Base-by-base conservation (phyloP, 2,329 filamentous ascomycete species). In the Fusarium pseudonygamai region DNA sequence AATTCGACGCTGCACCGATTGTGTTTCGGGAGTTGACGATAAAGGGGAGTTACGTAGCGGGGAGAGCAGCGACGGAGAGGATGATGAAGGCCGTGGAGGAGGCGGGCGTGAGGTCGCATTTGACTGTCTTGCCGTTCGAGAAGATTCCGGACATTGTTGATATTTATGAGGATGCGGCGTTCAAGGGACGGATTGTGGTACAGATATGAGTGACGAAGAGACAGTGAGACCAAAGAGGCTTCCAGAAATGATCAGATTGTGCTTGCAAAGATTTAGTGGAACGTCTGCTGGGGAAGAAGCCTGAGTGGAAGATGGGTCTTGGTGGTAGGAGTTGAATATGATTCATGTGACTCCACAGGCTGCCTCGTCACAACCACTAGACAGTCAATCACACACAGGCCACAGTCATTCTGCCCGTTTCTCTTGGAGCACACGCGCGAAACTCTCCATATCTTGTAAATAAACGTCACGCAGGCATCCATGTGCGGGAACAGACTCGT, bases 11-110 rank as follows among this genome's bases (percentile, higher is more conserved):
- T 15, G 50, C 64, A 11, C 50, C 64, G 2, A 42, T 67, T 26
- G 64, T 67, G 20, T 67, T 67, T 16, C 28, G 34, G n/a, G 61
- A 67, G 26, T n/a, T 67, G 12, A 43, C 50, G 11, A 66, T 67
- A 0, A 67, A 22, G 4, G 61, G 64, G 2, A 67, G 34, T 7
- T 67, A 67, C 3, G 64, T 67, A 2, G 64, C 64, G 5, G 37
- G 61, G 7, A 52, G 49, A 10, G 34, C 28, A 6, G 61, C 64
- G 22, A 50, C 45, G 6, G 64, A 60, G 14, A 59, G 64, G 26
- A 66, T 67, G 64, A 46, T 66, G 50, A 42, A 43, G 22, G 28
- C 42, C 12, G 64, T 67, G 16, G 45, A 67, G 24, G 50, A 66
- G 22, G 50, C 28, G n/a, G 61, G 61, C 18, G 61, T 67, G 4